Percentiles rank a stretch among this genome's conserved stretches.
phyloP scores from a whole-genome alignment of 1,284 basidiomycete genomes.

The Chiua sp. region DNA sequence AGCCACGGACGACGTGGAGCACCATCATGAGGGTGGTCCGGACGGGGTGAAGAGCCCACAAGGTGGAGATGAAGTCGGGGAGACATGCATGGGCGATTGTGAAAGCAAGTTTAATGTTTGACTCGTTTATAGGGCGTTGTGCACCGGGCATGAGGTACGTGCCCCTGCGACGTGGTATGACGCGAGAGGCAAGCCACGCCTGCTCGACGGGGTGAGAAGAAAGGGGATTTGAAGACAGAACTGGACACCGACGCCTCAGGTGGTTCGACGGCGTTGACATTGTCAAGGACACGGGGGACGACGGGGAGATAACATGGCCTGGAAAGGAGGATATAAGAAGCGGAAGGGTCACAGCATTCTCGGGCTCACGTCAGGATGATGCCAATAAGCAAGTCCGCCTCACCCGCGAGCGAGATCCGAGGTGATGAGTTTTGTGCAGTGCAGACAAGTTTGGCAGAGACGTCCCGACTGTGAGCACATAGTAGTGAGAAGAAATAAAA shows the following conservation, averaged over 20 bases:
- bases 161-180: constrained; percentile 47
- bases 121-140: constrained; percentile 59
- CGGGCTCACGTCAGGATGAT: constrained; percentile 37
- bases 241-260: constrained; percentile 28
- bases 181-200: constrained; percentile 69
- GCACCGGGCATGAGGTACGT: constrained; percentile 65
- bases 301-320: constrained; percentile 21
- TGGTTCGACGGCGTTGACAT: constrained; percentile 37
- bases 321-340: constrained; percentile 37
- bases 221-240: not conserved
- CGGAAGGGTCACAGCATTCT: constrained; percentile 37
- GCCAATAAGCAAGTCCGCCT: constrained; percentile 26
- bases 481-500: constrained; percentile 22
- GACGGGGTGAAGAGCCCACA: constrained; percentile 70
- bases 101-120: constrained; percentile 61
- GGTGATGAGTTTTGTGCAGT: constrained; percentile 37
- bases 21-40: constrained; percentile 68
- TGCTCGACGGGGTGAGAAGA: constrained; percentile 48
- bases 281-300: constrained; percentile 17
- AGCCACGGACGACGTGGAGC: constrained; percentile 70
- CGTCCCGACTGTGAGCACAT: constrained; percentile 32
- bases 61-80: constrained; percentile 57
- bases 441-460: constrained; percentile 45
- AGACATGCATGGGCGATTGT: constrained; percentile 58
- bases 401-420: constrained; percentile 45